A percentile compares a stretch with the other conserved stretches of the same genome.
Evolutionary conservation across 2,329 filamentous ascomycete genomes (phyloP).

Genomic region (Aspergillus arachidicola): DNA sequence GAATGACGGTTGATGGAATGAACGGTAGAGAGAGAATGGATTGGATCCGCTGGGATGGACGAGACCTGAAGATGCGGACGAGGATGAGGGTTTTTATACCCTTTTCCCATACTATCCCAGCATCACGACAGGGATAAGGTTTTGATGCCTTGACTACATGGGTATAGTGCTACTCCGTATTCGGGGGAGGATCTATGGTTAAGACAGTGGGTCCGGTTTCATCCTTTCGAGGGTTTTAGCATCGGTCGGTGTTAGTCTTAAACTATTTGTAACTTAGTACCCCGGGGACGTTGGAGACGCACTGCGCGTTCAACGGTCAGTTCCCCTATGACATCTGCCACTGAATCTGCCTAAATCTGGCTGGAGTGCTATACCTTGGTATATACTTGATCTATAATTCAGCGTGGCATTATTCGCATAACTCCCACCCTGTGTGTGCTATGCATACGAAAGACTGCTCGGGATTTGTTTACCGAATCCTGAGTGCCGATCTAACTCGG

Average conservation of each 20-base stretch:
- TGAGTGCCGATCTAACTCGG: background rate
- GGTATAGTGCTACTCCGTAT: background rate
- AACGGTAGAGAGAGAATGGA: constrained; percentile 3
- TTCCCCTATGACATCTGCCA: background rate
- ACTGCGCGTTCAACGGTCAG: background rate
- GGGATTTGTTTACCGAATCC: background rate
- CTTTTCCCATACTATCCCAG: background rate
- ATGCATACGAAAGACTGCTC: background rate
- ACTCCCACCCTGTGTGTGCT: background rate
- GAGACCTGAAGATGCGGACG: constrained; percentile 9
- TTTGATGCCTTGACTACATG: background rate
- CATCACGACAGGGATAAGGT: background rate
- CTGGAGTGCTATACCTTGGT: background rate
- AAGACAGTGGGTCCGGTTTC: constrained; percentile 1
- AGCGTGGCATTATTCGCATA: background rate
- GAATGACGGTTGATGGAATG: background rate
- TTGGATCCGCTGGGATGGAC: background rate
- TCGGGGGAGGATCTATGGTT: background rate
- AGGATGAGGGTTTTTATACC: background rate
- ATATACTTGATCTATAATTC: background rate
- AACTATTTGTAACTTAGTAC: background rate
- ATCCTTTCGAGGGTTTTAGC: background rate
- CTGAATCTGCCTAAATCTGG: background rate
- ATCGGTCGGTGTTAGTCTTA: background rate
- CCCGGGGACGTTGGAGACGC: background rate